Percentiles rank a stretch among this genome's conserved stretches.
Conservation (phyloP, 1,284 basidiomycete genomes). For the Golubevia pallescens region DNA sequence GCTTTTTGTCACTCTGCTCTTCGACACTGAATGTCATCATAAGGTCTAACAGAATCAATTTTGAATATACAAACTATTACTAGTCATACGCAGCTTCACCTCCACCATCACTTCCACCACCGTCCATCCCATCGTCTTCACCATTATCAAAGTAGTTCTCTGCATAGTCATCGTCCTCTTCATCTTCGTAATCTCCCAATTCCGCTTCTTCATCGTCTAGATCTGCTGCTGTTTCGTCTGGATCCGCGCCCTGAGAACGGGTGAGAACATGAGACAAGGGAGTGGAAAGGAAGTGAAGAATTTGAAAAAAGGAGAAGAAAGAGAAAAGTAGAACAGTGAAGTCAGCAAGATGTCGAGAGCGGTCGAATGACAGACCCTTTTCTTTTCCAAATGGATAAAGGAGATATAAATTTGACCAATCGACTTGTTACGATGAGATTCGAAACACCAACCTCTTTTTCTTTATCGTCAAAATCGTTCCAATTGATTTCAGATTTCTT, state of each 20-base stretch:
- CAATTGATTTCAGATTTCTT: conserved; percentile 41
- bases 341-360: not conserved
- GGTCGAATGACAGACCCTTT: not conserved
- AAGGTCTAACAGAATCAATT: too few species aligned
- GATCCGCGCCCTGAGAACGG: not conserved
- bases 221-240: conserved; percentile 11
- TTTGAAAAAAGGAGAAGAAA: conserved; percentile 1
- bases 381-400: too few species aligned
- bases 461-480: conserved; percentile 46
- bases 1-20: too few species aligned
- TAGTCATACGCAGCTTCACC: conserved; percentile 50
- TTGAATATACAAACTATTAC: too few species aligned
- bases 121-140: conserved; percentile 51
- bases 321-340: not conserved
- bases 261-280: not conserved
- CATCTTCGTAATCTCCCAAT: conserved; percentile 56
- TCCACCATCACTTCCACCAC: conserved; percentile 30
- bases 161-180: conserved; percentile 60
- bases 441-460: conserved; percentile 19
- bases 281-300: too few species aligned
- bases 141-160: conserved; percentile 63
- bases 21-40: too few species aligned
- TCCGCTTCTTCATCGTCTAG: conserved; percentile 31
- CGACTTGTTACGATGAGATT: conserved; percentile 7
- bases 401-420: too few species aligned